Percentiles rank a stretch among this genome's conserved stretches.
Evolutionary conservation across 2,329 filamentous ascomycete species (phyloP).

Genomic region (Clonostachys sp.): DNA sequence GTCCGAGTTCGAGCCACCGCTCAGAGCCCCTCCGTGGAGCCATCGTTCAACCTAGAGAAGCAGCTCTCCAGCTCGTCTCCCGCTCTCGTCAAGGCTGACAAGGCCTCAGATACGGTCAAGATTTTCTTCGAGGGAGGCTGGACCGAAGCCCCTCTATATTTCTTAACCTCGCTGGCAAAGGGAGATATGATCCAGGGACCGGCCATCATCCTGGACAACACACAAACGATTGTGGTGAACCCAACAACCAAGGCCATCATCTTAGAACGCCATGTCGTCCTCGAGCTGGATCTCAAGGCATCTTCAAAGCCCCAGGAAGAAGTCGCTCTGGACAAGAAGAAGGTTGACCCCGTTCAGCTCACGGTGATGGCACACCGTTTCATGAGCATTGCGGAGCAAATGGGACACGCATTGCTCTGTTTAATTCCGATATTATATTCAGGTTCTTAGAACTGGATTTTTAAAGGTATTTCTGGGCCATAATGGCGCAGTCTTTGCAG

Average conservation of each 20-base stretch:
- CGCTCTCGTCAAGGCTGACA: slow-evolving; percentile 6
- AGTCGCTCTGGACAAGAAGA: slow-evolving; percentile 28
- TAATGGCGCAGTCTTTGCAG: no score
- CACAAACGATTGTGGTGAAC: slow-evolving; percentile 20
- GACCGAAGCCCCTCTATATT: not conserved
- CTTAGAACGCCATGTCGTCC: slow-evolving; percentile 19
- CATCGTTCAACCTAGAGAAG: slow-evolving; percentile 3
- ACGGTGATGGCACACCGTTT: slow-evolving; percentile 52
- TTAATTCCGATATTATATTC: no score
- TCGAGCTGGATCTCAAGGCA: slow-evolving; percentile 11
- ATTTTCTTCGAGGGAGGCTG: slow-evolving; percentile 66
- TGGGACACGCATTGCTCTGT: slow-evolving; percentile 41
- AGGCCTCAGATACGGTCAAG: slow-evolving; percentile 49
- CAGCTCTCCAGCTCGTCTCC: slow-evolving; percentile 1
- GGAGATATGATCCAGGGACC: slow-evolving; percentile 18
- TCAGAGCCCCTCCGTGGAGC: slow-evolving; percentile 14
- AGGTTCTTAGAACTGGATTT: no score
- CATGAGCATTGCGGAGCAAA: slow-evolving; percentile 56
- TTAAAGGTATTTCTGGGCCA: no score
- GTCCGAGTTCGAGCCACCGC: slow-evolving; percentile 33
- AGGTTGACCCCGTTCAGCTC: slow-evolving; percentile 42
- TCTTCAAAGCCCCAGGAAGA: slow-evolving; percentile 52
- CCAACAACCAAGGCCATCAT: slow-evolving; percentile 17
- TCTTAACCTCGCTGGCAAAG: not conserved
- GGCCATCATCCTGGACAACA: slow-evolving; percentile 20